These are phyloP conservation scores for Skeletonema tropicum DNA, from an alignment of 108 stramenopile species.

Conservation along the genomic window DNA sequence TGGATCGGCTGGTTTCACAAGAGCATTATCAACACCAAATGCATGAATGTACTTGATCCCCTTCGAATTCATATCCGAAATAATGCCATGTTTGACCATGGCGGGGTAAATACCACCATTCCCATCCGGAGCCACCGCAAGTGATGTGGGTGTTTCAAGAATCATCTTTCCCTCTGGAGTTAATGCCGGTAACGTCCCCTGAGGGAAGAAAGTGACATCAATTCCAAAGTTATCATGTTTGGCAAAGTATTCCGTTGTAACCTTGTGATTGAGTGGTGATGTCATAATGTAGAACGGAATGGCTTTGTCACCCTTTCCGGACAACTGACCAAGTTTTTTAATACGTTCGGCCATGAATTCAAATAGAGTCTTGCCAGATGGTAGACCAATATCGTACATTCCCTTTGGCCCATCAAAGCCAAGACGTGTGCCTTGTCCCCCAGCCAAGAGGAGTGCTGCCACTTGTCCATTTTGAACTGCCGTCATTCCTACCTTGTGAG, in stretches of 20 bases:
- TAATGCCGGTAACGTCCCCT: constrained; percentile 94
- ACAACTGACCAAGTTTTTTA: constrained; percentile 54
- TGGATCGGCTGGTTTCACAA: constrained; percentile 93
- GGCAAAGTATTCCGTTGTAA: constrained; percentile 80
- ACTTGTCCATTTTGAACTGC: constrained; percentile 75
- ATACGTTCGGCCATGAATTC: constrained; percentile 88
- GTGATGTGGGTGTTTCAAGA: constrained; percentile 62
- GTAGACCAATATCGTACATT: constrained; percentile 93
- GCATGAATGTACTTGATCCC: constrained; percentile 91
- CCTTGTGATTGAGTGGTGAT: constrained; percentile 92
- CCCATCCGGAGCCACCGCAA: constrained; percentile 95
- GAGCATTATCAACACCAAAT: constrained; percentile 96
- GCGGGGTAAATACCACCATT: constrained; percentile 98
- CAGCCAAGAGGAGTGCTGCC: constrained; percentile 91
- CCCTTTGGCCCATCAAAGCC: constrained; percentile 97
- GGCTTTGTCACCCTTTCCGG: constrained; percentile 19
- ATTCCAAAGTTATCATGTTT: constrained; percentile 85
- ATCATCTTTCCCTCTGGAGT: constrained; percentile 91
- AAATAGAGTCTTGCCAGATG: constrained; percentile 84
- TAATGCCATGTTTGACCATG: constrained; percentile 75
- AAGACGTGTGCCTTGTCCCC: constrained; percentile 97
- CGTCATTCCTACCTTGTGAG: constrained; percentile 54
- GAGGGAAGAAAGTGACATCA: constrained; percentile 90
- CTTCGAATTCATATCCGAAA: constrained; percentile 81
- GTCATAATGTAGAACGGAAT: constrained; percentile 98